Conservation (phyloP, 345 rosid species). For the Lepidium sativum region DNA sequence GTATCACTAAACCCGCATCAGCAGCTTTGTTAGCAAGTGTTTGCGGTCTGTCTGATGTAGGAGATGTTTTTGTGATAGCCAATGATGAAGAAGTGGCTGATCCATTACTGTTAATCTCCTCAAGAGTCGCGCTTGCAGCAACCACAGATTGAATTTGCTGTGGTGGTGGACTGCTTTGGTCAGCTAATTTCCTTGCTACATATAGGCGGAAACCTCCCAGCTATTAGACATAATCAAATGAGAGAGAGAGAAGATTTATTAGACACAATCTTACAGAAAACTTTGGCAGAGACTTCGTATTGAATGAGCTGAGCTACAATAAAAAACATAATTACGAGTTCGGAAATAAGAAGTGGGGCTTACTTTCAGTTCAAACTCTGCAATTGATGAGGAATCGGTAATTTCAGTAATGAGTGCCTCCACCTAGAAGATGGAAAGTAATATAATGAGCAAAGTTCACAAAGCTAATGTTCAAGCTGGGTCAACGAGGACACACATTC, state of each 20-base stretch:
- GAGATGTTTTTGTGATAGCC: slow-evolving; percentile 42
- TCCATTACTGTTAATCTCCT: slow-evolving; percentile 33
- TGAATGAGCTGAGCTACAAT: not conserved
- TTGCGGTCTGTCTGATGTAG: slow-evolving; percentile 30
- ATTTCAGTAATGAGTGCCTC: slow-evolving; percentile 60
- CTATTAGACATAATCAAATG: slow-evolving; percentile 26
- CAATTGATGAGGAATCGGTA: slow-evolving; percentile 54
- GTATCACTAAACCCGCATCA: slow-evolving; percentile 64
- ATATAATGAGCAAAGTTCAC: not conserved
- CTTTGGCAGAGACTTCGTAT: not conserved
- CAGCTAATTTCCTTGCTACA: slow-evolving; percentile 42
- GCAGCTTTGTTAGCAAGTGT: slow-evolving; percentile 53
- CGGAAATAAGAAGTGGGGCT: slow-evolving; percentile 13
- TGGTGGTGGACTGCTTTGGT: slow-evolving; percentile 33
- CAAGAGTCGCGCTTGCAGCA: slow-evolving; percentile 13
- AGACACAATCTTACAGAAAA: not conserved
- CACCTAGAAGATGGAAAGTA: slow-evolving; percentile 38
- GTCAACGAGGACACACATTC: not conserved
- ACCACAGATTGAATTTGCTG: slow-evolving; percentile 27
- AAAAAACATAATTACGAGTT: not conserved
- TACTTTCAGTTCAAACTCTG: slow-evolving; percentile 81
- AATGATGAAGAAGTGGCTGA: slow-evolving; percentile 54
- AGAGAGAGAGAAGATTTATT: not conserved
- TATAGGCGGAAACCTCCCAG: slow-evolving; percentile 68
- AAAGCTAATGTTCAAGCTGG: not conserved